Evolutionary conservation across 2,329 filamentous ascomycete genomes (phyloP).

Genomic region (Tolypocladium tropicale): DNA sequence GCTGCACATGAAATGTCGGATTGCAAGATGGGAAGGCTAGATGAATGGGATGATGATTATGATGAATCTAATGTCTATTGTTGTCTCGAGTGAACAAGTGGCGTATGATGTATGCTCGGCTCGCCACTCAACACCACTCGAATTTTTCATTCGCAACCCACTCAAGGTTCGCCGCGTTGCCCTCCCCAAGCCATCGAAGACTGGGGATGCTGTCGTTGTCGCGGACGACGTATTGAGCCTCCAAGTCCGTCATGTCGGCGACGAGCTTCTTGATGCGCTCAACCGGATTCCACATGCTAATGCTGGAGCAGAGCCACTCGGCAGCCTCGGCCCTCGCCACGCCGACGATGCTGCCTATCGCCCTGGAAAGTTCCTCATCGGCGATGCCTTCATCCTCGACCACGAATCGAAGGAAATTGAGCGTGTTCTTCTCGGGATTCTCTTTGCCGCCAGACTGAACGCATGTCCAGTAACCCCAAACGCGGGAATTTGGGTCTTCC

Average conservation of each 20-base stretch:
- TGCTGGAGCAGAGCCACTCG: constrained; percentile 57
- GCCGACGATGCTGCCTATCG: constrained; percentile 52
- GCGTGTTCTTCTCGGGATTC: constrained; percentile 48
- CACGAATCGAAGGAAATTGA: constrained; percentile 60
- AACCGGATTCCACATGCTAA: constrained; percentile 79
- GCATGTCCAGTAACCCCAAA: constrained; percentile 67
- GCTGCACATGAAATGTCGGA: constrained; percentile 1
- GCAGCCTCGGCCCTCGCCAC: constrained; percentile 61
- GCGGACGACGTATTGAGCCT: constrained; percentile 40
- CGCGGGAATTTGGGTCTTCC: constrained; percentile 37
- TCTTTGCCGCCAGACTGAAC: constrained; percentile 50
- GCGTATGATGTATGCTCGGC: not conserved
- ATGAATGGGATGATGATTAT: constrained; percentile 1
- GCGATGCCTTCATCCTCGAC: constrained; percentile 42
- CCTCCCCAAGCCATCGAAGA: constrained; percentile 59
- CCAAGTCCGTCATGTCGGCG: constrained; percentile 31
- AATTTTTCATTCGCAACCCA: constrained; percentile 74
- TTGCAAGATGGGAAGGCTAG: not conserved
- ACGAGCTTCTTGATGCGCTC: constrained; percentile 38
- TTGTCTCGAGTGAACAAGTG: not conserved
- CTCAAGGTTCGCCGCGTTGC: constrained; percentile 41
- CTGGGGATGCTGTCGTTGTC: constrained; percentile 60
- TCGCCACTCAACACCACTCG: constrained; percentile 53
- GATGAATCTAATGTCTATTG: constrained; percentile 1
- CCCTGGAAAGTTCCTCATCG: constrained; percentile 34